Evolutionary conservation across 768 basidiomycete species (phyloP).

Genomic region (Mycena sanguinolenta): DNA sequence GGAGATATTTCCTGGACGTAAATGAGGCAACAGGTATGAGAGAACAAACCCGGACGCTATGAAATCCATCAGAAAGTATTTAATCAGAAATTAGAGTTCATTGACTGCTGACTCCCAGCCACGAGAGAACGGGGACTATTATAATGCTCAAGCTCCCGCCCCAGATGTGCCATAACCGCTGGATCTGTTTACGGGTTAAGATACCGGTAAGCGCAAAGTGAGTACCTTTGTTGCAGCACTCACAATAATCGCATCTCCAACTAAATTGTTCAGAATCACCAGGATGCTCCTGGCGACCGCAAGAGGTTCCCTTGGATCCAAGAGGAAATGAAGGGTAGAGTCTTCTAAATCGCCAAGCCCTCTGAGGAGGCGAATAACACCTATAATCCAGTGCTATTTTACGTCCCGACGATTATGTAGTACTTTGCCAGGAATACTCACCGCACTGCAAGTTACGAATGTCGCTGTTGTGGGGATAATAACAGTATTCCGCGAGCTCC

Average conservation of each 20-base stretch:
- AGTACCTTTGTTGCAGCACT: conserved; percentile 10
- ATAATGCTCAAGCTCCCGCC: not conserved
- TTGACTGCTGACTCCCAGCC: not conserved
- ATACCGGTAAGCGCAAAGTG: conserved; percentile 6
- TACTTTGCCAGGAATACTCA: not conserved
- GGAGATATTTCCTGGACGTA: not conserved
- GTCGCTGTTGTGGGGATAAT: not conserved
- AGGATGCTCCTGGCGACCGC: not conserved
- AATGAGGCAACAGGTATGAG: conserved; percentile 5
- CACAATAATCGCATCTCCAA: conserved; percentile 11
- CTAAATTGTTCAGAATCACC: conserved; percentile 3
- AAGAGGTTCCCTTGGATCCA: not conserved
- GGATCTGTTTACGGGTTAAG: conserved; percentile 1
- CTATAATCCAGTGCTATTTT: conserved; percentile 12
- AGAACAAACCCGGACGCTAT: conserved; percentile 4
- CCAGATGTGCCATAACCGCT: conserved; percentile 9
- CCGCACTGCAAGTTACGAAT: conserved; percentile 3
- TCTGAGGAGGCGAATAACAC: conserved; percentile 1
- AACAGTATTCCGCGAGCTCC: not conserved
- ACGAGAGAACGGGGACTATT: conserved; percentile 11
- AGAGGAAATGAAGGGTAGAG: not conserved
- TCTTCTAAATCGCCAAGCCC: not conserved
- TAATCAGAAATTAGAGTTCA: conserved; percentile 5
- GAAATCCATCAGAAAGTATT: conserved; percentile 10
- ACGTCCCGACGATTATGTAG: not conserved